Evolutionary conservation across 1,284 basidiomycete species (phyloP), one percentile per base, ranked within the genome.

Genomic region (Boletus smithii): DNA sequence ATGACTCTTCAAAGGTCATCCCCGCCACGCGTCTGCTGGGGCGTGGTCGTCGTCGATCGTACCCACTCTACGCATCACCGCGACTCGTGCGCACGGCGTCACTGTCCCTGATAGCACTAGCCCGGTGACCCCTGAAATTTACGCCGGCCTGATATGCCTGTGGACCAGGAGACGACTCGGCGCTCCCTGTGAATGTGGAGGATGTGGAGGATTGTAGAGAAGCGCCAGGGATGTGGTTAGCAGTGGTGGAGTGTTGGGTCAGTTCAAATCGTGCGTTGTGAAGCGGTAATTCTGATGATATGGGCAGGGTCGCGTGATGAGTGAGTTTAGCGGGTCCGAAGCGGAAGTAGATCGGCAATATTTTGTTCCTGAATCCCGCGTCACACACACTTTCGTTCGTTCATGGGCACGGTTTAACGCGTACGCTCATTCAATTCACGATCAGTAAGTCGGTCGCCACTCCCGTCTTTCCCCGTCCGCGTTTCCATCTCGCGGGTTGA

Each of bases 31-130:
- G 44, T 79, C 85, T 24, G 88, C 88, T 10, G 93, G 93, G 11
- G 89, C 91, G 2, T 97, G 94, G 94, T 91, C 91, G 0, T 79
- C 90, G 9, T 63, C 58, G 8, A 61, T 88, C 49, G 32, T 77
- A 27, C 60, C 65, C 3, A 55, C 67, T 7, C 71, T 86, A 24
- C 83, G 83, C 13, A 75, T 88, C 52, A 60, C 67, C 13, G 74
- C 73, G 30, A 80, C 73, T 4, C 81, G 85, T 42, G 84, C 82
- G 0, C 85, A 88, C 63, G 85, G 83, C 57, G 74, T 88, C 58
- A 79, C 77, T 4, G 77, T n/a, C n/a, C n/a, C n/a, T n/a, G n/a
- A n/a, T n/a, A n/a, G n/a, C n/a, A n/a, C n/a, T n/a, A n/a, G n/a
- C n/a, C n/a, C n/a, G n/a, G 75, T 70, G 14, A 73, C 72, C 8